A percentile compares a stretch with the other conserved stretches of the same genome.
Evolutionary conservation across 2,329 filamentous ascomycete species (phyloP).

Genomic region (Ceratocystiopsis brevicomis): DNA sequence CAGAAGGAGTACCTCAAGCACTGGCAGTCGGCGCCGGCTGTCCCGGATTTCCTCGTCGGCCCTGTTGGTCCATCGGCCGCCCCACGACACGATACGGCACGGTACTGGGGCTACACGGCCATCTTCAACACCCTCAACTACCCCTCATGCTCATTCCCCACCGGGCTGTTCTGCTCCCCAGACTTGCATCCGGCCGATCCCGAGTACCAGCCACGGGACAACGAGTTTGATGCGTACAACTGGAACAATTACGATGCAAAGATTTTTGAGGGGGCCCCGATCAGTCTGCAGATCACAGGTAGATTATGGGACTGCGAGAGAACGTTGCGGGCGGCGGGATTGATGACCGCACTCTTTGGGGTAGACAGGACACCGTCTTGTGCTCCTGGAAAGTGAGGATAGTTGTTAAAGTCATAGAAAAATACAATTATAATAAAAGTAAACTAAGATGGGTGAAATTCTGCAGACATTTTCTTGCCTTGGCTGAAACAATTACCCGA

Average conservation of each 20-base stretch:
- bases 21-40: background rate
- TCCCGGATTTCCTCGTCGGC: background rate
- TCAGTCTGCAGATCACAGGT: background rate
- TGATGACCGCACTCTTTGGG: background rate
- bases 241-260: background rate
- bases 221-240: slow-evolving; percentile 1
- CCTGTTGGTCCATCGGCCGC: background rate
- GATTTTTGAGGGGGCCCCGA: background rate
- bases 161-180: background rate
- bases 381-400: background rate
- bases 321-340: background rate
- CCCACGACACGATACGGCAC: background rate
- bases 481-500: too few relatives aligned
- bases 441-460: too few relatives aligned
- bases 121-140: background rate
- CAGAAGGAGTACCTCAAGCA: background rate
- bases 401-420: too few relatives aligned
- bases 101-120: background rate
- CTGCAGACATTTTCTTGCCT: too few relatives aligned
- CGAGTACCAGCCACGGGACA: background rate
- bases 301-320: background rate
- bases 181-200: background rate
- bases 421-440: too few relatives aligned
- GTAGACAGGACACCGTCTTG: background rate
- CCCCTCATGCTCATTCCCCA: background rate